Conservation (phyloP, 805 yeast genomes). For the Lipomyces spencermartinsiae region DNA sequence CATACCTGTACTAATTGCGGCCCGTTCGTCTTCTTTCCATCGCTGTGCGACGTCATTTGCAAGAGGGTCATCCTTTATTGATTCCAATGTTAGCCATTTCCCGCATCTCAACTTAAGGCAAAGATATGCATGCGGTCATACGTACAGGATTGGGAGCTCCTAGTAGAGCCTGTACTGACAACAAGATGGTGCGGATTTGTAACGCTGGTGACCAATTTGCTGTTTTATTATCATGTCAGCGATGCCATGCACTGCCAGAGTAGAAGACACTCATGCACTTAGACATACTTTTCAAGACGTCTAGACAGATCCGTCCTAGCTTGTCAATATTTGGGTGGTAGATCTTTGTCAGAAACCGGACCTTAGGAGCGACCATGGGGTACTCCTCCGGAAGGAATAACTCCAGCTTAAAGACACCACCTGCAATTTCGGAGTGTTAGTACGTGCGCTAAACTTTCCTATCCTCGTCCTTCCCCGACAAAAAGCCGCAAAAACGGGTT, state of each 20-base stretch:
- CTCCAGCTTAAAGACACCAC: slow-evolving; percentile 77
- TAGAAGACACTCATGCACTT: not conserved
- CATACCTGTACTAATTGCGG: slow-evolving; percentile 79
- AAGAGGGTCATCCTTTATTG: slow-evolving; percentile 76
- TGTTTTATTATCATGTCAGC: slow-evolving; percentile 18
- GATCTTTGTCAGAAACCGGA: slow-evolving; percentile 88
- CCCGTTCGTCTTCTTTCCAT: slow-evolving; percentile 85
- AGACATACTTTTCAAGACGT: slow-evolving; percentile 74
- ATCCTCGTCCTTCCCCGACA: slow-evolving; percentile 4
- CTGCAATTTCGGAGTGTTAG: slow-evolving; percentile 26
- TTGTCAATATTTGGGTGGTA: slow-evolving; percentile 97
- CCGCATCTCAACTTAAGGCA: not conserved
- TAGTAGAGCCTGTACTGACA: slow-evolving; percentile 89
- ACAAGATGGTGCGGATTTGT: slow-evolving; percentile 88
- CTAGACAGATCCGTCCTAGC: slow-evolving; percentile 93
- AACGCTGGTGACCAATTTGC: slow-evolving; percentile 98
- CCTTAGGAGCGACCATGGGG: slow-evolving; percentile 89
- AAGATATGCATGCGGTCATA: not conserved
- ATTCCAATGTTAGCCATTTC: not conserved
- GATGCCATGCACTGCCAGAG: not conserved
- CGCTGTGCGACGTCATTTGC: slow-evolving; percentile 98
- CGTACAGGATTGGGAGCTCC: slow-evolving; percentile 88
- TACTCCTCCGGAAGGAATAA: slow-evolving; percentile 93
- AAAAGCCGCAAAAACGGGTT: not conserved
- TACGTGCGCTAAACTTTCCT: not conserved